These are phyloP conservation scores for Artemisia annua DNA, from an alignment of 129 eudicot genomes.

Conservation along the genomic window DNA sequence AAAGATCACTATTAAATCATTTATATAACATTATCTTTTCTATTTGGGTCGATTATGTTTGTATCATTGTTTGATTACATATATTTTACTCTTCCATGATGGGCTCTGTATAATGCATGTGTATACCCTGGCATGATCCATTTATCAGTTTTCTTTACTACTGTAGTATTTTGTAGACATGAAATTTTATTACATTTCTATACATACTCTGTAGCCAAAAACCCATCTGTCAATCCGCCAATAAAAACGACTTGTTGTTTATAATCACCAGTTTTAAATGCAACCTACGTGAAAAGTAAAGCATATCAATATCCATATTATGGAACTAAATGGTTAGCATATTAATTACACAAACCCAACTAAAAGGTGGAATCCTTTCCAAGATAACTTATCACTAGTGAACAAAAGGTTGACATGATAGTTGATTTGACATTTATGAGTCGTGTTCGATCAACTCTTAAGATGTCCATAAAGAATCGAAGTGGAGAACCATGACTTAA, in stretches of 20 bases:
- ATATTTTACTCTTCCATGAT: too few relatives aligned
- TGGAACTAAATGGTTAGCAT: neutral
- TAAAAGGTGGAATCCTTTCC: neutral
- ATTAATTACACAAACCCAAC: neutral
- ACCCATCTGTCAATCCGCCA: constrained; percentile 87
- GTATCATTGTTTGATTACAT: too few relatives aligned
- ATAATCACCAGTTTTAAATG: constrained; percentile 86
- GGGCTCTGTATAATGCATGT: too few relatives aligned
- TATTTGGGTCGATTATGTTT: too few relatives aligned
- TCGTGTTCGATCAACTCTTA: neutral
- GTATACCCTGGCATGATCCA: too few relatives aligned
- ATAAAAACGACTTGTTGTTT: constrained; percentile 79
- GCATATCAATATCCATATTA: constrained; percentile 14
- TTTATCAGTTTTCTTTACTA: too few relatives aligned
- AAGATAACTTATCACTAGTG: neutral
- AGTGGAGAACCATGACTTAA: neutral
- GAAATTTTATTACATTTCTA: neutral
- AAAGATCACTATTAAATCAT: too few relatives aligned
- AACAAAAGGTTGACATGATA: neutral
- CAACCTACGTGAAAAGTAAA: constrained; percentile 60
- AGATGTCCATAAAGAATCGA: neutral
- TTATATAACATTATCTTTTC: too few relatives aligned
- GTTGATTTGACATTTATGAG: neutral
- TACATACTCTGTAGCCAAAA: constrained; percentile 94
- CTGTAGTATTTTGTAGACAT: too few relatives aligned